Base-by-base conservation (phyloP, 257 asterid species). In the Primulina huaijiensis region DNA sequence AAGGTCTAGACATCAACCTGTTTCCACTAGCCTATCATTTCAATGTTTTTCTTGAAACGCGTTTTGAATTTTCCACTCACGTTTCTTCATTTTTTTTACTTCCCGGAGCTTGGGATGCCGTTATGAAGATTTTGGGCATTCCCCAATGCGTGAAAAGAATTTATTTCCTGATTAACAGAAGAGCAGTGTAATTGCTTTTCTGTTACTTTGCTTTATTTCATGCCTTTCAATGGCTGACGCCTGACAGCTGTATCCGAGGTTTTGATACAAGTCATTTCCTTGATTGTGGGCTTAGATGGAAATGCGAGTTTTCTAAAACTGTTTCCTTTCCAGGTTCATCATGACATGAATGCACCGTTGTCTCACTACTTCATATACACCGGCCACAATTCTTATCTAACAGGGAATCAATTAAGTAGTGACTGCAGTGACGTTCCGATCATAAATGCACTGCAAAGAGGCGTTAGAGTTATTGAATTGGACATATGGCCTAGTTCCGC, bases 311-410 rank as follows among this genome's bases (percentile, higher is more conserved):
- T 43, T 62, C 3, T 38, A 20, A 30, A 59, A 30, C n/a, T 65
- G 40, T 60, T 25, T 65, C 37, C 21, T 8, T 37, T 69, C 67
- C 77, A 78, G 90, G 87, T 80, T 70, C 82, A 85, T 55, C 87
- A 82, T 56, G 87, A 85, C 30, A 85, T 85, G 90, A 79, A 46
- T 58, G 82, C 80, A n/a, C 87, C 90, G 7, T 33, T 85, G 64
- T 85, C 90, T 31, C 86, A 85, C 73, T 85, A 85, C 76, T 85
- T 82, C 81, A 82, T 85, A 74, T 85, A 78, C 79, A 85, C 88
- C 0, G 86, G 90, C 35, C 90, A 85, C 60, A 85, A 85, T 72
- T 84, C 88, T 7, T 81, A 84, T 73, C 75, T 84, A 52, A 84
- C 86, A 1, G 88, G 88, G 64, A 85, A 85, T 56, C 88, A 85